Percentiles rank a stretch among this genome's conserved stretches.
Evolutionary conservation across 2,329 filamentous ascomycete species (phyloP).

Genomic region (Fusarium sp.): DNA sequence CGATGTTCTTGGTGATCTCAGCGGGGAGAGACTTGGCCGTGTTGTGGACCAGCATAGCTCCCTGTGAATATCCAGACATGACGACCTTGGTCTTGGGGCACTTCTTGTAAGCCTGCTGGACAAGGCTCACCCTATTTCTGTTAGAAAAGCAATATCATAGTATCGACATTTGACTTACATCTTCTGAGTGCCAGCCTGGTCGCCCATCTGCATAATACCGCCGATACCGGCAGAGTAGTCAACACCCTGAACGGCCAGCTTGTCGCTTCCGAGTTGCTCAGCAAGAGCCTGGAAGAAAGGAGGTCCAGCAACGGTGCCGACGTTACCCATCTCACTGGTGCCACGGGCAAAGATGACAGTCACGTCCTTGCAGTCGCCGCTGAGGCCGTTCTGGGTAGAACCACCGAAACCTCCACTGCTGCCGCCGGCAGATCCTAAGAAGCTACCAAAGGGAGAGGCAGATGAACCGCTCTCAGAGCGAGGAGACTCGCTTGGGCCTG

Average conservation of each 20-base stretch:
- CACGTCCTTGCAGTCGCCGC: constrained; percentile 51
- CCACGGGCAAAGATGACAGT: constrained; percentile 70
- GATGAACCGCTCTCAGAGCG: neutral
- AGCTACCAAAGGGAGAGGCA: neutral
- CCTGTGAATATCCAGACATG: constrained; percentile 62
- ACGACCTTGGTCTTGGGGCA: constrained; percentile 62
- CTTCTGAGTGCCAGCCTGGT: constrained; percentile 57
- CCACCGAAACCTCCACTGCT: constrained; percentile 19
- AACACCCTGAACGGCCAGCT: constrained; percentile 67
- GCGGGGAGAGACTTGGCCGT: constrained; percentile 55
- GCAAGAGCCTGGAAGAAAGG: constrained; percentile 63
- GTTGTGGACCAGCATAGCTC: constrained; percentile 58
- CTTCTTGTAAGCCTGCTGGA: constrained; percentile 52
- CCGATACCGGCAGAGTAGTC: constrained; percentile 62
- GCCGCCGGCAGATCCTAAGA: constrained; percentile 16
- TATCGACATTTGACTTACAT: constrained; percentile 57
- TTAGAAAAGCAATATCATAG: too few relatives aligned
- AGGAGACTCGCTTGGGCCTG: neutral
- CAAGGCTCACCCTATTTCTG: constrained; percentile 39
- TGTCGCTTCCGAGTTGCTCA: constrained; percentile 56
- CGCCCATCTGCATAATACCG: constrained; percentile 63
- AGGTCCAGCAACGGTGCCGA: constrained; percentile 64
- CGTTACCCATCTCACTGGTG: constrained; percentile 65
- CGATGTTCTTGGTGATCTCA: constrained; percentile 51
- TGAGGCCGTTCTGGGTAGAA: constrained; percentile 45